Conservation (phyloP, 495 filamentous ascomycete species). For the Opeltia flavorubescens region DNA sequence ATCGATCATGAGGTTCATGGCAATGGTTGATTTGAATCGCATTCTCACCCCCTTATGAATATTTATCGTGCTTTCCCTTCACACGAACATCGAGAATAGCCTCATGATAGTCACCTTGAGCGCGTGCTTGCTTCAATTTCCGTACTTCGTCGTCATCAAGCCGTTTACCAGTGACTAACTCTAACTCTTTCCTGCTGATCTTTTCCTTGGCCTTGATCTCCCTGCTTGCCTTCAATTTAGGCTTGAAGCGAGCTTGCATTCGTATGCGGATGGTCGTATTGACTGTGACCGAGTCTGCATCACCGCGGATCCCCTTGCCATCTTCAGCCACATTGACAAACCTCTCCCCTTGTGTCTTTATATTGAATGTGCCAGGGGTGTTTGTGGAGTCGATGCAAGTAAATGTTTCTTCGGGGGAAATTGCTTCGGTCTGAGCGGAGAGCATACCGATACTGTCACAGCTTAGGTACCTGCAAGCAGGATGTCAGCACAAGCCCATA, state of each 20-base stretch:
- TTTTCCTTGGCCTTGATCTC: slow-evolving; percentile 70
- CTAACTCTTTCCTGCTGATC: slow-evolving; percentile 76
- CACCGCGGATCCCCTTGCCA: slow-evolving; percentile 58
- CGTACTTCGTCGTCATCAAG: slow-evolving; percentile 78
- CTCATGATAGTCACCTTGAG: slow-evolving; percentile 87
- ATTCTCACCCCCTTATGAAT: slow-evolving; percentile 10
- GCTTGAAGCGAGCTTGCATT: slow-evolving; percentile 93
- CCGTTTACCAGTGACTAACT: slow-evolving; percentile 60
- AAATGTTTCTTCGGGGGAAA: slow-evolving; percentile 73
- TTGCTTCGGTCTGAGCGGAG: slow-evolving; percentile 61
- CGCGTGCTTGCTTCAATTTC: slow-evolving; percentile 64
- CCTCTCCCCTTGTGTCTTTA: slow-evolving; percentile 50
- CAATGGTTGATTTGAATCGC: too few relatives aligned
- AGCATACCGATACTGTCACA: slow-evolving; percentile 75
- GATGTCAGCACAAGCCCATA: not conserved
- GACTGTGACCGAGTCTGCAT: slow-evolving; percentile 56
- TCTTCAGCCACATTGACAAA: slow-evolving; percentile 40
- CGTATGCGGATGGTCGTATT: slow-evolving; percentile 69
- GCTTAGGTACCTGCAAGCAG: slow-evolving; percentile 44
- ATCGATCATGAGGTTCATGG: too few relatives aligned
- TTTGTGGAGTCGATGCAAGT: slow-evolving; percentile 48
- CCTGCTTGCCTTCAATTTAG: slow-evolving; percentile 58
- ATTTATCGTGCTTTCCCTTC: slow-evolving; percentile 96
- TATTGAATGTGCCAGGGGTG: slow-evolving; percentile 48
- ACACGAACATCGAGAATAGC: slow-evolving; percentile 76